Base-by-base conservation (phyloP, 2,329 filamentous ascomycete species). In the Grosmannia serpens region DNA sequence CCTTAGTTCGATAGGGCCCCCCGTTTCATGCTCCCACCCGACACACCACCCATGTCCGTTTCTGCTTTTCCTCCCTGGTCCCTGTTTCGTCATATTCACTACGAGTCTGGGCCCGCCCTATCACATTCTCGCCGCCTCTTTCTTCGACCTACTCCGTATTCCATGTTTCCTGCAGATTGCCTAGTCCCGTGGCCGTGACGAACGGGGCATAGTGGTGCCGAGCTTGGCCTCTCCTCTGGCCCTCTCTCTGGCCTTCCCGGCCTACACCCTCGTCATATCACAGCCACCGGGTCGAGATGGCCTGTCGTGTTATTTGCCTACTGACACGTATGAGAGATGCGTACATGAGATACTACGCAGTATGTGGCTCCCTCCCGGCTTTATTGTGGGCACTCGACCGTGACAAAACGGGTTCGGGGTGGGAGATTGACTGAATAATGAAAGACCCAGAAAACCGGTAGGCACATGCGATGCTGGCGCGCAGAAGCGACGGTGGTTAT, bases 11-110 rank as follows among this genome's bases (percentile, higher is more conserved):
- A 52, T 54, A 49, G 53, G 38, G 20, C 55, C 44, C 33, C 22
- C 54, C 53, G 46, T 60, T 58, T 50, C 53, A 53, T 58, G 38
- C 50, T 57, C 24, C 58, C 59, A 58, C 59, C 50, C 58, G 46
- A 55, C 54, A 60, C 54, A 52, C 57, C 51, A 50, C 38, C 15
- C 47, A 46, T 10, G 15, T 38, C 9, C 35, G 27, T 53, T 33
- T 55, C 38, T 33, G 54, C 33, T 41, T 51, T 41, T 50, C 11
- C 11, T 33, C 31, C 57, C 54, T 59, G 41, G 44, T 56, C 54
- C 58, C 27, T 56, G 52, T 52, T 60, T 56, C 24, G 17, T 38
- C 50, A 56, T 24, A 27, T 47, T 55, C 33, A 47, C 29, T 22
- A 27, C 13, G 46, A 9, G 11, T 35, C 11, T 8, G 15, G 50